phyloP scores from a whole-genome alignment of 2,329 filamentous ascomycete species.

The Polytolypa hystricis region DNA sequence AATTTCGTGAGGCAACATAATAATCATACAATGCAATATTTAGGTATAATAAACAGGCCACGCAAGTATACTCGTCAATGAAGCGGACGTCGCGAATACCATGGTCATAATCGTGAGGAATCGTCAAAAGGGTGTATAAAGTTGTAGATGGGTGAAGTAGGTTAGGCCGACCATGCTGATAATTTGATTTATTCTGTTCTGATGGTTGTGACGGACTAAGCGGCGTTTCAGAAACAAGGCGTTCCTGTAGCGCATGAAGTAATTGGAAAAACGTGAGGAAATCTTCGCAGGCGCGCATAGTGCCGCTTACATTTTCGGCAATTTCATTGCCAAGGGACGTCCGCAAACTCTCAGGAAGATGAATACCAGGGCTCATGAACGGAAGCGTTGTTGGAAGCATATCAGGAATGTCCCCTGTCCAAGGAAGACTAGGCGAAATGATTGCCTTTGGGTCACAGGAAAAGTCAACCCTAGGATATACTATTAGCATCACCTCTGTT shows the following conservation, averaged over 20 bases:
- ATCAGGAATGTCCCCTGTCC: constrained; percentile 20
- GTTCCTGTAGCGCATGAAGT: constrained; percentile 17
- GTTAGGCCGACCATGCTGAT: background rate
- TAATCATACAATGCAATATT: constrained; percentile 20
- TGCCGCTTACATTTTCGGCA: constrained; percentile 14
- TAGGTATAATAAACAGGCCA: constrained; percentile 23
- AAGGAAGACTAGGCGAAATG: constrained; percentile 19
- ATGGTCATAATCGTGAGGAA: constrained; percentile 22
- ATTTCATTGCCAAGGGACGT: constrained; percentile 8
- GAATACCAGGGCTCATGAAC: constrained; percentile 16
- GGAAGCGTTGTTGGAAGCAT: constrained; percentile 14
- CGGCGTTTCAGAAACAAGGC: constrained; percentile 12
- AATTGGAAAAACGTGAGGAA: constrained; percentile 22
- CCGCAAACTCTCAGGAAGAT: constrained; percentile 11
- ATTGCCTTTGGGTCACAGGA: constrained; percentile 22
- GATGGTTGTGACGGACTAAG: constrained; percentile 2
- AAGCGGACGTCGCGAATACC: constrained; percentile 23
- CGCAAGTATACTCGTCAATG: constrained; percentile 23
- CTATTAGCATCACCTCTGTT: background rate
- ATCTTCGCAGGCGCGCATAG: constrained; percentile 20
- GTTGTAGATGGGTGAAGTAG: constrained; percentile 16
- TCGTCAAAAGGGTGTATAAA: constrained; percentile 20
- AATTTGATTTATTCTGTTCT: background rate
- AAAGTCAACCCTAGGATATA: constrained; percentile 20
- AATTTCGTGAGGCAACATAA: constrained; percentile 17